Evolutionary conservation across 192 early-diverging fungal genomes (phyloP).

Genomic region (Rhizophagus clarus): DNA sequence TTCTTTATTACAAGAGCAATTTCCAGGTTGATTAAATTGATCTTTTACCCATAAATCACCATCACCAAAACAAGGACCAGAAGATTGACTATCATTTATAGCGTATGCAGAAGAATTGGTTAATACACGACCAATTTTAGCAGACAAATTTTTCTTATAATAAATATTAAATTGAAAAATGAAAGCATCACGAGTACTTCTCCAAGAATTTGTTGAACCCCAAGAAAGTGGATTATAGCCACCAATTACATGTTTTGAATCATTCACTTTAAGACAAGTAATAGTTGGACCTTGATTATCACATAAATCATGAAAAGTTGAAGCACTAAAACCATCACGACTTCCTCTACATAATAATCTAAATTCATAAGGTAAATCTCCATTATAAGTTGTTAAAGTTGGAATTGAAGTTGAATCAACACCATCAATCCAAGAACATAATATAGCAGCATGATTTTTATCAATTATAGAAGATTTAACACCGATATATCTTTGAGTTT

Average conservation of each 20-base stretch:
- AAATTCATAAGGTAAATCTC: slow-evolving; percentile 24
- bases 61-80: slow-evolving; percentile 30
- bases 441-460: not conserved
- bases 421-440: slow-evolving; percentile 24
- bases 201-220: slow-evolving; percentile 19
- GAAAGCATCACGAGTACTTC: slow-evolving; percentile 8
- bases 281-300: slow-evolving; percentile 17
- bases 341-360: slow-evolving; percentile 11
- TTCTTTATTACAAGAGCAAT: slow-evolving; percentile 23
- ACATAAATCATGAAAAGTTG: slow-evolving; percentile 21
- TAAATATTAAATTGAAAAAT: slow-evolving; percentile 12
- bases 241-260: slow-evolving; percentile 26
- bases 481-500: not conserved
- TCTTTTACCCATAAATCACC: slow-evolving; percentile 27
- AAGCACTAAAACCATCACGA: slow-evolving; percentile 2
- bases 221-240: slow-evolving; percentile 29
- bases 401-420: not conserved
- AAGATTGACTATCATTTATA: not conserved
- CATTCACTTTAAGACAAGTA: slow-evolving; percentile 15
- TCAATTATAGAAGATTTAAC: slow-evolving; percentile 23
- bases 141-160: not conserved
- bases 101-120: not conserved
- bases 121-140: slow-evolving; percentile 7
- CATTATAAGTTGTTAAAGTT: not conserved
- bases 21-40: slow-evolving; percentile 14